Conservation (phyloP, 179 eudicot species). For the Gypsophila paniculata region DNA sequence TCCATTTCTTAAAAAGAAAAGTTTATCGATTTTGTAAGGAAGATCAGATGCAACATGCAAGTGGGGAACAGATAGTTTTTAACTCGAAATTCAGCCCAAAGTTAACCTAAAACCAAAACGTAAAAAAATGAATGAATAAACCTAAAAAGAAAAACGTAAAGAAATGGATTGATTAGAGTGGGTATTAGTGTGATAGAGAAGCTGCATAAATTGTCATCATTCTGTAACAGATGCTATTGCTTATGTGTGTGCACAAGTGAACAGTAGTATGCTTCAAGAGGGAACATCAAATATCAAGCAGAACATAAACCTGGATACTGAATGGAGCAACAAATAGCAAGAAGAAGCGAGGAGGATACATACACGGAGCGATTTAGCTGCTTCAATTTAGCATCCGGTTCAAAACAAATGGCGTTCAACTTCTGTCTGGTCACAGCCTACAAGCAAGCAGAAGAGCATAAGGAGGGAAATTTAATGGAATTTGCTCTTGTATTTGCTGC, state of each 20-base stretch:
- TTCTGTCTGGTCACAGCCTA: neutral
- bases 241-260: neutral
- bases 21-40: too few species aligned
- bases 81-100: too few species aligned
- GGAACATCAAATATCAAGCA: neutral
- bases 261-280: neutral
- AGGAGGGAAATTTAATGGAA: neutral
- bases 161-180: too few species aligned
- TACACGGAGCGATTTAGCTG: neutral
- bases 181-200: neutral
- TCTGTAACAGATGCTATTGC: neutral
- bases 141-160: too few species aligned
- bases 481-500: neutral
- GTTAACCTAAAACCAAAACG: too few species aligned
- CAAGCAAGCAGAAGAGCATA: constrained; percentile 10
- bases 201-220: neutral
- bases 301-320: neutral
- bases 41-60: too few species aligned
- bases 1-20: too few species aligned
- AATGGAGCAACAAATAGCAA: too few species aligned
- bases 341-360: constrained; percentile 8
- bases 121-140: too few species aligned
- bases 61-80: too few species aligned
- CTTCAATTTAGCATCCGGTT: neutral
- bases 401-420: neutral